phyloP scores from a whole-genome alignment of 768 basidiomycete species.

The Hygrophoropsis aurantiaca region DNA sequence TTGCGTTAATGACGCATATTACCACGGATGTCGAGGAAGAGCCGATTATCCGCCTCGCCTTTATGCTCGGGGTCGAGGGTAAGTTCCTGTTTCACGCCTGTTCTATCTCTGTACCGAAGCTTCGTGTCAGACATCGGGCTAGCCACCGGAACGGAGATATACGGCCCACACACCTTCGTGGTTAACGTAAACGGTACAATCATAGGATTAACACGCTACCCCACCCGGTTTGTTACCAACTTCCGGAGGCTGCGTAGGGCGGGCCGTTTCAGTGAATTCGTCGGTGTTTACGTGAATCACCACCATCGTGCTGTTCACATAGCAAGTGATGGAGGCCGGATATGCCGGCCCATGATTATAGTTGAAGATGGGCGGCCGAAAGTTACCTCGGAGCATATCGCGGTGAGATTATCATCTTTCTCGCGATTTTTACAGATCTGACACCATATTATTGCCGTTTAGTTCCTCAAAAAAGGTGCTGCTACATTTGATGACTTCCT shows the following conservation, averaged over 20 bases:
- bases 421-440: neutral
- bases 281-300: slow-evolving; percentile 93
- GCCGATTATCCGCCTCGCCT: slow-evolving; percentile 85
- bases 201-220: slow-evolving; percentile 87
- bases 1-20: slow-evolving; percentile 99
- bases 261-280: slow-evolving; percentile 92
- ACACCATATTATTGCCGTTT: slow-evolving; percentile 8
- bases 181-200: slow-evolving; percentile 97
- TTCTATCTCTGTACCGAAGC: slow-evolving; percentile 9
- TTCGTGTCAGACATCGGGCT: slow-evolving; percentile 74
- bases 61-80: slow-evolving; percentile 98
- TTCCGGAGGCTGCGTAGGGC: slow-evolving; percentile 93
- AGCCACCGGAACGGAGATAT: slow-evolving; percentile 93
- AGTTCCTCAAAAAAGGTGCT: slow-evolving; percentile 78
- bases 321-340: slow-evolving; percentile 95
- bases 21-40: slow-evolving; percentile 98
- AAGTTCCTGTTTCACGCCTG: slow-evolving; percentile 18
- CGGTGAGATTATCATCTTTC: slow-evolving; percentile 42
- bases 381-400: slow-evolving; percentile 79
- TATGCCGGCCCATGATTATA: slow-evolving; percentile 97
- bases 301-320: slow-evolving; percentile 95
- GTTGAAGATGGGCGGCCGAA: slow-evolving; percentile 79
- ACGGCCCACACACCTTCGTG: slow-evolving; percentile 87
- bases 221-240: slow-evolving; percentile 80
- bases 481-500: slow-evolving; percentile 95